A percentile compares a stretch with the other conserved stretches of the same genome.
phyloP scores from a whole-genome alignment of 192 early-diverging fungal species.

The Chytriomyces sp. region DNA sequence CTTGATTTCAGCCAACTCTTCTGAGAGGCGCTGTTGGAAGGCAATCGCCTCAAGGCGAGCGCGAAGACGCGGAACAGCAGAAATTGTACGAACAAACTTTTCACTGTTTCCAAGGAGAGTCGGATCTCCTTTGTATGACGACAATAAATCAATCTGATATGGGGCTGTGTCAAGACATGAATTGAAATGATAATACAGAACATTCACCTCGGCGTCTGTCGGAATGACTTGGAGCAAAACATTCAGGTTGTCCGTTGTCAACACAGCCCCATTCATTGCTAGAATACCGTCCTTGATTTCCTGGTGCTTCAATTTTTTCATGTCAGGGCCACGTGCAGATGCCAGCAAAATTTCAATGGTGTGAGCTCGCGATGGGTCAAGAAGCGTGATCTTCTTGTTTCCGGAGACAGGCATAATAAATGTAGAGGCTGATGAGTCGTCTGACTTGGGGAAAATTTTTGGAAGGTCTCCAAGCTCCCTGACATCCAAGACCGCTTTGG shows the following conservation, averaged over 20 bases:
- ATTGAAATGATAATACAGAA: neutral
- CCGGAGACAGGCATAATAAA: neutral
- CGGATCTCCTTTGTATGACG: slow-evolving; percentile 44
- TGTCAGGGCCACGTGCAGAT: slow-evolving; percentile 1
- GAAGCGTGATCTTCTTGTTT: slow-evolving; percentile 28
- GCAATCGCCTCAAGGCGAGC: slow-evolving; percentile 43
- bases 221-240: slow-evolving; percentile 40
- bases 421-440: neutral
- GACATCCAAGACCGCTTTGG: slow-evolving; percentile 32
- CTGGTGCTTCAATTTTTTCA: slow-evolving; percentile 30
- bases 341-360: slow-evolving; percentile 41
- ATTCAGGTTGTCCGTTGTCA: slow-evolving; percentile 43
- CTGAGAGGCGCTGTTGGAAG: slow-evolving; percentile 42
- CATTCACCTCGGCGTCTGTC: slow-evolving; percentile 36
- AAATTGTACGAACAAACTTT: slow-evolving; percentile 45
- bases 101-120: slow-evolving; percentile 47
- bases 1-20: slow-evolving; percentile 51
- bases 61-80: slow-evolving; percentile 41
- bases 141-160: slow-evolving; percentile 40
- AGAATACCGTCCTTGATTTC: slow-evolving; percentile 45
- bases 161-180: neutral
- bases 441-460: slow-evolving; percentile 31
- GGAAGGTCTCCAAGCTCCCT: slow-evolving; percentile 39
- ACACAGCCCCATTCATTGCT: slow-evolving; percentile 34
- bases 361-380: slow-evolving; percentile 40